A percentile compares a stretch with the other conserved stretches of the same genome.
phyloP scores from a whole-genome alignment of 164 flowering plant species.

The Vitis rotundifolia region DNA sequence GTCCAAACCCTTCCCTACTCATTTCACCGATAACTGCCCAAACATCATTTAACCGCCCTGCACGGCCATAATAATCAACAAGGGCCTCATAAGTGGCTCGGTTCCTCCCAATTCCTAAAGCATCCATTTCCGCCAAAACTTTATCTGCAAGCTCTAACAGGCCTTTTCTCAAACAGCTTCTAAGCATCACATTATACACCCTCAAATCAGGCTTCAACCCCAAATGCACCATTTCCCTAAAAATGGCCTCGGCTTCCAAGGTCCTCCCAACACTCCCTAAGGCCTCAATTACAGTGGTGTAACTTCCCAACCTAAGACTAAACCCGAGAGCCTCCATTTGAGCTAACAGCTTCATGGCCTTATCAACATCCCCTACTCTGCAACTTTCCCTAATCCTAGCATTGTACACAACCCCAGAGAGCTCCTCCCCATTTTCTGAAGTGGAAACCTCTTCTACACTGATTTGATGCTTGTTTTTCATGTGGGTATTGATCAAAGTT shows the following conservation, averaged over 20 bases:
- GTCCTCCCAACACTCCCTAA: constrained; percentile 68
- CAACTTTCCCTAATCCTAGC: constrained; percentile 38
- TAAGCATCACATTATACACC: constrained; percentile 54
- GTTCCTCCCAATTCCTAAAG: constrained; percentile 34
- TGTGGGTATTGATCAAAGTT: too few species aligned
- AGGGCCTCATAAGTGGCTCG: constrained; percentile 59
- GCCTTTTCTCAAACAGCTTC: constrained; percentile 68
- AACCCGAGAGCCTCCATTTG: constrained; percentile 63
- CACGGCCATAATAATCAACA: constrained; percentile 52
- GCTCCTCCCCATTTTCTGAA: constrained; percentile 34
- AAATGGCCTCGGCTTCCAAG: constrained; percentile 74
- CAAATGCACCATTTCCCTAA: constrained; percentile 52
- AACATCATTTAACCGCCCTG: constrained; percentile 68
- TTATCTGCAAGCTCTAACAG: constrained; percentile 41
- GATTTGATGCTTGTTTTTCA: too few species aligned
- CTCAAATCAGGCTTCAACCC: constrained; percentile 36
- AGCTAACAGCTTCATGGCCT: constrained; percentile 52
- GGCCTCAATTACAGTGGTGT: constrained; percentile 48
- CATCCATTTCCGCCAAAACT: constrained; percentile 43
- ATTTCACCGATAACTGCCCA: constrained; percentile 61
- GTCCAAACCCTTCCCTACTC: constrained; percentile 45
- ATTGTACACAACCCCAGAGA: constrained; percentile 41
- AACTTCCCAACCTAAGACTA: constrained; percentile 37
- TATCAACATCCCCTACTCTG: constrained; percentile 44
- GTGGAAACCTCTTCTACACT: too few species aligned